These are phyloP conservation scores for Penicillium frequentans DNA, from an alignment of 2,329 filamentous ascomycete species.

Conservation along the genomic window DNA sequence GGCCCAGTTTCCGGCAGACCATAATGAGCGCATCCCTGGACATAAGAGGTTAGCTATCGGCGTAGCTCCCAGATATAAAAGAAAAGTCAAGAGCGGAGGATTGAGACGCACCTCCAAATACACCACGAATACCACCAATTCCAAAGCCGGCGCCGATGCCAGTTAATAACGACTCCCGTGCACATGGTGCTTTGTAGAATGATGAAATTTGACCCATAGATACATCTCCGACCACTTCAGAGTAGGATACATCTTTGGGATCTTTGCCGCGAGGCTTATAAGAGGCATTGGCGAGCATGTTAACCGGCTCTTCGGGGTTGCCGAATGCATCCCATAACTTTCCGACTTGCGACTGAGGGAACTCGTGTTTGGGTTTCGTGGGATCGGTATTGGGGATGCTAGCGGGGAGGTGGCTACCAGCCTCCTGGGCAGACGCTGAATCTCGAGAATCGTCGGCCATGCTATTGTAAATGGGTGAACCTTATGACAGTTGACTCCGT, in stretches of 20 bases:
- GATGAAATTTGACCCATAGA: constrained; percentile 57
- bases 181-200: constrained; percentile 78
- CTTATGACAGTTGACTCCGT: background rate
- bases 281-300: constrained; percentile 57
- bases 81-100: background rate
- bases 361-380: constrained; percentile 42
- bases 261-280: constrained; percentile 62
- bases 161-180: constrained; percentile 75
- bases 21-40: constrained; percentile 55
- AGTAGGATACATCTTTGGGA: constrained; percentile 42
- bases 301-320: constrained; percentile 51
- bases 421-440: constrained; percentile 13
- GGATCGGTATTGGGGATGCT: constrained; percentile 20
- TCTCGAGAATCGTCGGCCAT: constrained; percentile 45
- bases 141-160: constrained; percentile 80
- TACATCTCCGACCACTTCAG: constrained; percentile 43
- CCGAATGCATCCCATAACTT: constrained; percentile 51
- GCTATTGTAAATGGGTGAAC: constrained; percentile 10
- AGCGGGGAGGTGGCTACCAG: constrained; percentile 18
- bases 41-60: constrained; percentile 5
- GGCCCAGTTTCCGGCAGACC: constrained; percentile 78
- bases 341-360: constrained; percentile 46
- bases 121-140: constrained; percentile 69
- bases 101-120: constrained; percentile 66
- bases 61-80: background rate